Conservation (phyloP, 2,329 filamentous ascomycete species). For the Botryotinia calthae region DNA sequence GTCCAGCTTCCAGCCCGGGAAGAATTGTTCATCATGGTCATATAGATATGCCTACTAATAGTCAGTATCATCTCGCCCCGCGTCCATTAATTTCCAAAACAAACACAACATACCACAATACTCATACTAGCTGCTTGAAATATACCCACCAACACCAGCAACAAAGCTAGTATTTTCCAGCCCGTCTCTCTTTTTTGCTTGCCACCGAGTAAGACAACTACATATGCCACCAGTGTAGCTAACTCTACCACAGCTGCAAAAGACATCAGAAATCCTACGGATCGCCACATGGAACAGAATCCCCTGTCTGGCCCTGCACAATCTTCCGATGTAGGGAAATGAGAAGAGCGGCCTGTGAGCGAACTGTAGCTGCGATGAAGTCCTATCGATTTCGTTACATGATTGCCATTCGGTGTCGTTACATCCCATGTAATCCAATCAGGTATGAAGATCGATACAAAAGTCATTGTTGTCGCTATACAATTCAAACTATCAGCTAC, state of each 20-base stretch:
- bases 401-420: constrained; percentile 46
- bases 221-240: constrained; percentile 74
- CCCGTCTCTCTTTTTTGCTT: constrained; percentile 76
- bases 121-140: constrained; percentile 75
- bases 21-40: constrained; percentile 80
- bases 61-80: constrained; percentile 10
- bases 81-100: not conserved
- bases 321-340: constrained; percentile 66
- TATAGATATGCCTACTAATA: constrained; percentile 71
- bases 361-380: constrained; percentile 79
- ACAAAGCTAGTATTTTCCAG: constrained; percentile 70
- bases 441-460: constrained; percentile 66
- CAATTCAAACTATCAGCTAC: constrained; percentile 32
- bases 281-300: constrained; percentile 89
- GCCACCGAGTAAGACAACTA: constrained; percentile 74
- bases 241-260: constrained; percentile 81
- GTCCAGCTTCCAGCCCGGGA: constrained; percentile 77
- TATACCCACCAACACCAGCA: constrained; percentile 64
- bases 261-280: constrained; percentile 79
- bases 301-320: constrained; percentile 56
- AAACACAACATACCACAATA: constrained; percentile 66
- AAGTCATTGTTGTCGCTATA: constrained; percentile 71
- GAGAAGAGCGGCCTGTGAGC: constrained; percentile 53
- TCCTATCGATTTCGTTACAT: constrained; percentile 67
- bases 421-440: constrained; percentile 68